Conservation (phyloP, 2,329 filamentous ascomycete genomes). For the Ceratocystis lukuohia region DNA sequence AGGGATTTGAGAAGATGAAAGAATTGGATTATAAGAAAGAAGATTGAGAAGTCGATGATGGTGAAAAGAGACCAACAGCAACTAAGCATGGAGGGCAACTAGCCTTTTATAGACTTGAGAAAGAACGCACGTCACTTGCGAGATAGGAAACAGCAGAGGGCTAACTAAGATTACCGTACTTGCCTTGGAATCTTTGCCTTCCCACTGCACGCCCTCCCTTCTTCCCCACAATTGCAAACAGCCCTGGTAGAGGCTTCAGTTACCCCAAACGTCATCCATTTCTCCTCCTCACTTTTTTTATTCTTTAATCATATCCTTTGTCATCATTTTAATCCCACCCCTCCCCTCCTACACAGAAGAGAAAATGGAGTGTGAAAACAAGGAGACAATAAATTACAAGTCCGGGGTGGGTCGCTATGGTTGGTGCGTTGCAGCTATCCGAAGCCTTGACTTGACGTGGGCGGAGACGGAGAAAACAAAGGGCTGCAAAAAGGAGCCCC, state of each 20-base stretch:
- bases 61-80: not conserved
- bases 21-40: not conserved
- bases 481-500: not conserved
- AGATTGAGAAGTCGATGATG: not conserved
- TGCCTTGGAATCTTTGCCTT: not conserved
- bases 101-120: slow-evolving; percentile 13
- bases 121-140: not conserved
- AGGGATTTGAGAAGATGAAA: not conserved
- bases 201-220: slow-evolving; percentile 2
- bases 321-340: not conserved
- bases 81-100: not conserved
- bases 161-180: not conserved
- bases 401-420: not conserved
- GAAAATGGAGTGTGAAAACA: not conserved
- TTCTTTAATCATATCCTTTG: not conserved
- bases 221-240: slow-evolving; percentile 4
- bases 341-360: not conserved
- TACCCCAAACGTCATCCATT: slow-evolving; percentile 15
- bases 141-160: not conserved
- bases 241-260: not conserved
- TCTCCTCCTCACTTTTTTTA: not conserved
- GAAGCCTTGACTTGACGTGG: not conserved
- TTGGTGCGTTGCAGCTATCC: not conserved
- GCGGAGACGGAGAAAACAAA: slow-evolving; percentile 6
- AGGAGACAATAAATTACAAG: not conserved